These are phyloP conservation scores for Lodderomyces oxycetoniae DNA, from an alignment of 1,139 yeast genomes.

Conservation along the genomic window DNA sequence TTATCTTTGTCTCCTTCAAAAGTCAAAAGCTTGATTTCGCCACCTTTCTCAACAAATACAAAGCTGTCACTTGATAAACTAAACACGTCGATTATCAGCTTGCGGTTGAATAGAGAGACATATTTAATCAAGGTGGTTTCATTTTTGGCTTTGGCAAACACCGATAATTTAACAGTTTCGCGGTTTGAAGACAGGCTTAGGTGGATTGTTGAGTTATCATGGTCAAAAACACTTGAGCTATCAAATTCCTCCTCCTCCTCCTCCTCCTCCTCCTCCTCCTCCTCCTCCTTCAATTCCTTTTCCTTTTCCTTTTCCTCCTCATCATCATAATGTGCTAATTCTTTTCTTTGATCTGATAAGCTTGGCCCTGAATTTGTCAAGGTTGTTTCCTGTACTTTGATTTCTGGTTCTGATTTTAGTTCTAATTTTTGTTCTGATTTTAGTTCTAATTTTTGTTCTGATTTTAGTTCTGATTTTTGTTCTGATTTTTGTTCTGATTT, in stretches of 20 bases:
- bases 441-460: neutral
- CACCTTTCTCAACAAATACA: constrained; percentile 11
- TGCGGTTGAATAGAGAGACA: constrained; percentile 8
- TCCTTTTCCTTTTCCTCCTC: neutral
- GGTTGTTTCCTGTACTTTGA: no score
- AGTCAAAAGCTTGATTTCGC: constrained; percentile 10
- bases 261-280: constrained; percentile 2
- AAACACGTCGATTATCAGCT: constrained; percentile 8
- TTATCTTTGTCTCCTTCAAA: constrained; percentile 5
- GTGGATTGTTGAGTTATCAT: constrained; percentile 9
- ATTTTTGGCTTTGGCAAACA: constrained; percentile 8
- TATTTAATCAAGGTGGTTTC: constrained; percentile 8
- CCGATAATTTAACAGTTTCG: constrained; percentile 8
- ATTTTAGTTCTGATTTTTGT: neutral
- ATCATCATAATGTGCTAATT: constrained; percentile 7
- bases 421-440: no score
- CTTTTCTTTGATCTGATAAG: no score
- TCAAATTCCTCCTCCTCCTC: constrained; percentile 10
- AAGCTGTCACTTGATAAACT: constrained; percentile 5
- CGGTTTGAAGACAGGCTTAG: constrained; percentile 11
- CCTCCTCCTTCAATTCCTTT: neutral
- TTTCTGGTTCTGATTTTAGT: no score
- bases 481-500: neutral
- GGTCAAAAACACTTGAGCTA: constrained; percentile 11
- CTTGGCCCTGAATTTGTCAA: no score